Conservation (phyloP, 2,329 filamentous ascomycete species). For the Aspergillus pseudoglaucus region DNA sequence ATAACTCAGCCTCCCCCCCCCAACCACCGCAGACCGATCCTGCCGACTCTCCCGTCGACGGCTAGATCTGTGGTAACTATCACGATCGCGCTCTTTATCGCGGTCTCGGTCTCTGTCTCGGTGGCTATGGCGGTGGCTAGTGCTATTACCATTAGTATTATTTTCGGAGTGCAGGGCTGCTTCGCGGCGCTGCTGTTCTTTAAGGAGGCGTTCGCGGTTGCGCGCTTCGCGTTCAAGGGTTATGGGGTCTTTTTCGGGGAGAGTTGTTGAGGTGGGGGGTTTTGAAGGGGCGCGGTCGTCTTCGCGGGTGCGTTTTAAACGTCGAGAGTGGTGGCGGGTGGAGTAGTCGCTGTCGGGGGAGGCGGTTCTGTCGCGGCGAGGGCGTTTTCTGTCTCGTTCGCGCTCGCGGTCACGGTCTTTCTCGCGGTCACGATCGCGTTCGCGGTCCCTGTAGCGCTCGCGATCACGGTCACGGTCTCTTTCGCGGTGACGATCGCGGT, state of each 20-base stretch:
- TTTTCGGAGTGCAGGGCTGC: slow-evolving; percentile 21
- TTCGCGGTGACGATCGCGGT: slow-evolving; percentile 16
- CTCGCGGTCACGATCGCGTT: slow-evolving; percentile 42
- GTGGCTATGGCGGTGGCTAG: not conserved
- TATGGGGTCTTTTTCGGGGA: slow-evolving; percentile 56
- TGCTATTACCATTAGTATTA: slow-evolving; percentile 19
- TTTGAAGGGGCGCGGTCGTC: slow-evolving; percentile 9
- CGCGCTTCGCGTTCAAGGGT: slow-evolving; percentile 69
- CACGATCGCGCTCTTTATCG: not conserved
- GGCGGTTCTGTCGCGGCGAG: slow-evolving; percentile 35
- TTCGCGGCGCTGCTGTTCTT: slow-evolving; percentile 61
- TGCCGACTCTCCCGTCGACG: slow-evolving; percentile 29
- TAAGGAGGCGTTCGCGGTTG: slow-evolving; percentile 55
- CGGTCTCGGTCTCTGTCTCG: not conserved
- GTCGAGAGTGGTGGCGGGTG: slow-evolving; percentile 28
- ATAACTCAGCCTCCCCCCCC: slow-evolving; percentile 39
- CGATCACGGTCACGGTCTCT: slow-evolving; percentile 22
- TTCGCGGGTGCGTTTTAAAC: slow-evolving; percentile 29
- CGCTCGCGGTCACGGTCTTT: slow-evolving; percentile 20
- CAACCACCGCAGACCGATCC: slow-evolving; percentile 20
- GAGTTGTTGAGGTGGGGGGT: slow-evolving; percentile 9
- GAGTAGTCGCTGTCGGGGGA: slow-evolving; percentile 28
- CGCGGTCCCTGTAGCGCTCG: slow-evolving; percentile 40
- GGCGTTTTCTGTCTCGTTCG: slow-evolving; percentile 28
- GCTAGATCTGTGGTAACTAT: slow-evolving; percentile 14